Evolutionary conservation across 2,329 filamentous ascomycete species (phyloP).

Genomic region (Microdochium nivale): DNA sequence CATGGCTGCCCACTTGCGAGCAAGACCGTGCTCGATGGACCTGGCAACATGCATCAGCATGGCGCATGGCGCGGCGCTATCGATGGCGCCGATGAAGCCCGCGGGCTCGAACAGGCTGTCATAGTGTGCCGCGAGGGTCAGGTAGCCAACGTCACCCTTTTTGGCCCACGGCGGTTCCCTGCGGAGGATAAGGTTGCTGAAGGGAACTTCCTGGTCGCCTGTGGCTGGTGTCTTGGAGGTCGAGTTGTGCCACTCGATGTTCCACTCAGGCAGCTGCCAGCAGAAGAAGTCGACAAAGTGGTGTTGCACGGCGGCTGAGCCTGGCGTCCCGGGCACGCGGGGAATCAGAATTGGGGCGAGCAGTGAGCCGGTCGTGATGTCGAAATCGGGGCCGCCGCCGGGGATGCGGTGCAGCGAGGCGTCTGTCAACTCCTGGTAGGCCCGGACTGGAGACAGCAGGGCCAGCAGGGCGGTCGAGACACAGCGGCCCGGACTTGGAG

Average conservation of each 20-base stretch:
- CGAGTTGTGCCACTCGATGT: slow-evolving; percentile 79
- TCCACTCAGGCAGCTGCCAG: slow-evolving; percentile 68
- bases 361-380: slow-evolving; percentile 66
- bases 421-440: slow-evolving; percentile 58
- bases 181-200: slow-evolving; percentile 77
- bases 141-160: slow-evolving; percentile 64
- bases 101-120: slow-evolving; percentile 73
- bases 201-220: slow-evolving; percentile 63
- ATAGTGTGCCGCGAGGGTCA: slow-evolving; percentile 90
- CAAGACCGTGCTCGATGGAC: slow-evolving; percentile 71
- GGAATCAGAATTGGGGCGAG: slow-evolving; percentile 81
- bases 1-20: slow-evolving; percentile 73
- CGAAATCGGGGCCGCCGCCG: slow-evolving; percentile 64
- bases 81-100: slow-evolving; percentile 88
- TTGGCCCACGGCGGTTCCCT: slow-evolving; percentile 79
- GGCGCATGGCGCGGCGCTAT: slow-evolving; percentile 90
- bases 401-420: slow-evolving; percentile 64
- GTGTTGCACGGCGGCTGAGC: slow-evolving; percentile 61
- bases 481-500: not conserved
- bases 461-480: not conserved
- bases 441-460: slow-evolving; percentile 18
- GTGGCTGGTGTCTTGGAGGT: slow-evolving; percentile 73
- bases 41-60: slow-evolving; percentile 83
- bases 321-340: slow-evolving; percentile 79
- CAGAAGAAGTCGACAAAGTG: slow-evolving; percentile 83